Evolutionary conservation across 352 stramenopile genomes (phyloP).

Genomic region (Hyaloperonospora arabidopsidis): DNA sequence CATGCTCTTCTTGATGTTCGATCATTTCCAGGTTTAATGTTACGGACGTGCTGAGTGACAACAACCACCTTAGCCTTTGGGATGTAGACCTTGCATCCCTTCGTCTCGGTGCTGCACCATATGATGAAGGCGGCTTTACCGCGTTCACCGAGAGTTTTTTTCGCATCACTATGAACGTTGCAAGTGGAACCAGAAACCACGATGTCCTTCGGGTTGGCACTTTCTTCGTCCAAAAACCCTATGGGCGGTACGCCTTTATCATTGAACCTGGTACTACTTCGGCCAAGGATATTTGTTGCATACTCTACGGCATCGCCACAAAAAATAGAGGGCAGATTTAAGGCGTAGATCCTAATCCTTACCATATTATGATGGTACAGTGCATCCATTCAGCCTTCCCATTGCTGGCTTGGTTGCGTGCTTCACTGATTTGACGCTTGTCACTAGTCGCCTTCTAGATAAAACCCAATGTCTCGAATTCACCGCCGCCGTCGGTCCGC

Average conservation of each 20-base stretch:
- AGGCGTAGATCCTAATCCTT: not conserved
- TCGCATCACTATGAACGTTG: constrained; percentile 8
- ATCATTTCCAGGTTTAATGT: not conserved
- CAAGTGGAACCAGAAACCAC: constrained; percentile 9
- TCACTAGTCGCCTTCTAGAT: not conserved
- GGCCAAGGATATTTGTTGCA: not conserved
- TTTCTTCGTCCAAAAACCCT: not conserved
- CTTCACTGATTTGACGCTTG: not conserved
- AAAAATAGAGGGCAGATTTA: not conserved
- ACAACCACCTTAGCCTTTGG: constrained; percentile 7
- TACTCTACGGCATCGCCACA: not conserved
- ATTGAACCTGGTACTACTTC: not conserved
- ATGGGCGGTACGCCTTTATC: not conserved
- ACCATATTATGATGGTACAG: not conserved
- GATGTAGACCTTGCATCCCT: constrained; percentile 10
- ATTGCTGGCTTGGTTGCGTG: not conserved
- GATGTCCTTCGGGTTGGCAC: not conserved
- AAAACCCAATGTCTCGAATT: not conserved
- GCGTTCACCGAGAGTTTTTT: constrained; percentile 6
- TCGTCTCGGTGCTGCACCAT: constrained; percentile 14
- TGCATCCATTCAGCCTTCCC: not conserved
- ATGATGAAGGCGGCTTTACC: constrained; percentile 5
- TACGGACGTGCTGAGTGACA: constrained; percentile 2
- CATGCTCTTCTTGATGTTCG: no score
- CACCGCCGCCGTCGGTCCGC: not conserved